These are phyloP conservation scores for Orychophragmus violaceus DNA, from an alignment of 345 rosid species.

Conservation along the genomic window DNA sequence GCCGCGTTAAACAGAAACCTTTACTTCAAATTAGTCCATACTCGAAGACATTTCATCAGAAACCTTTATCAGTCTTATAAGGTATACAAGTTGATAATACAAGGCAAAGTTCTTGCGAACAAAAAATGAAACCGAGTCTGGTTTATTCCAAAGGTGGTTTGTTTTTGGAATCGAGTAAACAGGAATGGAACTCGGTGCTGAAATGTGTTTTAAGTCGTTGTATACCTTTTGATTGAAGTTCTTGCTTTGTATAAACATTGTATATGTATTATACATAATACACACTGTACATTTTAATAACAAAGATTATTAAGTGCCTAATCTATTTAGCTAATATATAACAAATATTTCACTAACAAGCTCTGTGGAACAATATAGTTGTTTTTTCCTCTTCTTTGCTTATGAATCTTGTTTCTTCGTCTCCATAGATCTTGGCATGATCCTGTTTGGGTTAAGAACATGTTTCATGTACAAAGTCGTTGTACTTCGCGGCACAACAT, in stretches of 20 bases:
- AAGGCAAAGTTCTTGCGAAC: too few relatives aligned
- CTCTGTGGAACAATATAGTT: neutral
- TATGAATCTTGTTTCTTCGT: constrained; percentile 12
- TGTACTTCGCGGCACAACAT: constrained; percentile 47
- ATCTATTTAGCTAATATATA: neutral
- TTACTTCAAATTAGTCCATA: constrained; percentile 3
- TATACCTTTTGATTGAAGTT: neutral
- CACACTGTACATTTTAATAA: neutral
- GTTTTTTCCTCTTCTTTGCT: neutral
- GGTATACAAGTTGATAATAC: neutral
- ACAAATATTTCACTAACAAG: neutral
- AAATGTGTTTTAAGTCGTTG: neutral
- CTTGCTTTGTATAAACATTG: constrained; percentile 6
- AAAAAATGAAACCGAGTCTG: neutral
- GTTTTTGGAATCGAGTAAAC: too few relatives aligned
- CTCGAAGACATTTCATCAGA: neutral
- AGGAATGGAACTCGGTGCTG: too few relatives aligned
- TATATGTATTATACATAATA: neutral
- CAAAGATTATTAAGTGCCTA: neutral
- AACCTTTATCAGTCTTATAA: neutral
- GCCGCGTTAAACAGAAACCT: constrained; percentile 11
- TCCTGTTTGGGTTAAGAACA: constrained; percentile 49
- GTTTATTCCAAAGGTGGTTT: neutral
- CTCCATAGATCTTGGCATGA: constrained; percentile 38
- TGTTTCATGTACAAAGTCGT: constrained; percentile 73